Base-by-base conservation (phyloP, 169 alveolate genomes). In the Cystoisospora suis region DNA sequence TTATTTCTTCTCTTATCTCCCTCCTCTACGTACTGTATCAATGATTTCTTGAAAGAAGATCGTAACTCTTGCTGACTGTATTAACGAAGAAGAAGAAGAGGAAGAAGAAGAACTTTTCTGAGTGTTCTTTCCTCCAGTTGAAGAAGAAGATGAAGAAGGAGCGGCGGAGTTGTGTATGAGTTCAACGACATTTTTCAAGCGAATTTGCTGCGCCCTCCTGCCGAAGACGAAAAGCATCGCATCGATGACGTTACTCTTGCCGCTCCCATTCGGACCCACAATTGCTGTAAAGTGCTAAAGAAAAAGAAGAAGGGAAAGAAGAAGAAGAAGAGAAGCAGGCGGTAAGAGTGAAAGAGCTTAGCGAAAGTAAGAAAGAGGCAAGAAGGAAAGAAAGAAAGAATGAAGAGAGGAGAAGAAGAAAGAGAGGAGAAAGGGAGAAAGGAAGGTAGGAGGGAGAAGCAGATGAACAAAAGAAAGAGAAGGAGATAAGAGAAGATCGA, bases 241-340 rank as follows among this genome's bases (percentile, higher is more conserved):
- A 91, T 99, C 99, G 56, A 99, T 98, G 46, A 99, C 96, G 93
- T 99, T 99, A 90, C 99, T 98, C 96, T 99, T 99, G 23, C 99
- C 99, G 69, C 99, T 96, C 27, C 99, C 99, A 93, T 99, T 99
- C 7, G 99, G 99, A 3, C 99, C 99, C 23, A 98, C 98, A 15
- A 97, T 97, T 32, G 98, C 97, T 34, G 98, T 96, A 92, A 98
- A 98, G 61, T 97, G 93, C 93, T 89, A 75, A 70, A 44, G n/a
- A n/a, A 53, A n/a, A 34, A 45, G 65, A 7, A 3, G 38, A 27
- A 44, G 5, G 3, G 32, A 45, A 4, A 45, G 23, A 29, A 6
- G 44, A 38, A 9, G 45, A 40, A 40, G 59, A 27, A 7, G 86
- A 27, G 32, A n/a, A n/a, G n/a, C n/a, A n/a, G n/a, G n/a, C n/a